phyloP scores from a whole-genome alignment of 163 green algal genomes.

The Chlorella variabilis region DNA sequence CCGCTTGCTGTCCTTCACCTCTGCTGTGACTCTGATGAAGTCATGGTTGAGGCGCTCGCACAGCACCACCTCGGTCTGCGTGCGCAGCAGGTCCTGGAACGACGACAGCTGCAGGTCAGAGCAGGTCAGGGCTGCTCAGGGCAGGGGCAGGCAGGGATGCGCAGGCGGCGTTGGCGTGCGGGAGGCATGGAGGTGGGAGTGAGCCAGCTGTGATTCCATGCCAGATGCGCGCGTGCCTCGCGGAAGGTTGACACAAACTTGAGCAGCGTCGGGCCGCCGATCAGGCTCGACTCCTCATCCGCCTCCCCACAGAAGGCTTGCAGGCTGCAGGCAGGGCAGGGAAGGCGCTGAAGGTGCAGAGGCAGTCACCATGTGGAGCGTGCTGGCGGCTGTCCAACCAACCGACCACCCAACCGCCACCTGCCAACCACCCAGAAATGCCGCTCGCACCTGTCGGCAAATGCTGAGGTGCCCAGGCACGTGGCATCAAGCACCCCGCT shows the following conservation, averaged over 20 bases:
- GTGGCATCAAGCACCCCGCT: conserved; percentile 27
- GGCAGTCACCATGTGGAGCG: too few species aligned
- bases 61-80: conserved; percentile 51
- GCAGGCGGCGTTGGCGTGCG: too few species aligned
- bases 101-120: conserved; percentile 36
- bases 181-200: too few species aligned
- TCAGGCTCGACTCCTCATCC: conserved; percentile 46
- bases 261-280: conserved; percentile 39
- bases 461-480: conserved; percentile 32
- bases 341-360: too few species aligned
- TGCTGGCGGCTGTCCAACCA: too few species aligned
- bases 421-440: neutral
- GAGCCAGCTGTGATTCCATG: too few species aligned
- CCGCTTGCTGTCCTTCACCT: conserved; percentile 40
- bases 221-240: too few species aligned
- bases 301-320: conserved; percentile 50
- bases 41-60: conserved; percentile 53
- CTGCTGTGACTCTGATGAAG: conserved; percentile 33
- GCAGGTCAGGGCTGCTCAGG: neutral
- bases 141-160: neutral
- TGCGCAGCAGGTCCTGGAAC: conserved; percentile 57
- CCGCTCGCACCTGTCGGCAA: conserved; percentile 40
- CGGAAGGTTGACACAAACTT: conserved; percentile 54
- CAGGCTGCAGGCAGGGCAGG: conserved; percentile 21
- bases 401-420: too few species aligned